Percentiles rank a stretch among this genome's conserved stretches.
phyloP scores from a whole-genome alignment of 345 rosid species.

The Melaleuca quinquenervia region DNA sequence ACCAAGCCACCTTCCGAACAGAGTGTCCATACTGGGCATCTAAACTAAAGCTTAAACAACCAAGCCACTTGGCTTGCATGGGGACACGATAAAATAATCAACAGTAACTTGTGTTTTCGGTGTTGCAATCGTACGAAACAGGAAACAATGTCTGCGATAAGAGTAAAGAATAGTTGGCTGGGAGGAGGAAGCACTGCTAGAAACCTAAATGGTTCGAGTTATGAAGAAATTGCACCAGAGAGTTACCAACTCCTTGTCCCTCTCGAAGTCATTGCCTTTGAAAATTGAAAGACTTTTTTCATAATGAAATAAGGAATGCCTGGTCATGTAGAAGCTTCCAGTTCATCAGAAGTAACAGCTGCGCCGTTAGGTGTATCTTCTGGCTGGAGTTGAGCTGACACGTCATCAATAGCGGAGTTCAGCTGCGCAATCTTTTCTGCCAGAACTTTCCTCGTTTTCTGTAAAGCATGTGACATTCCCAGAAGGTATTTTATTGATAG shows the following conservation, averaged over 20 bases:
- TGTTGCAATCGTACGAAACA: not conserved
- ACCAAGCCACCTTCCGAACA: not conserved
- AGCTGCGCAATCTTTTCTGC: slow-evolving; percentile 80
- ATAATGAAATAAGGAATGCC: not conserved
- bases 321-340: slow-evolving; percentile 44
- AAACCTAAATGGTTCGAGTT: not conserved
- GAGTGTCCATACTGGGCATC: not conserved
- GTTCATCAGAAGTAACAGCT: slow-evolving; percentile 44
- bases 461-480: slow-evolving; percentile 1
- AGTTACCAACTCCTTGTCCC: not conserved
- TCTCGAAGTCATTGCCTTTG: not conserved
- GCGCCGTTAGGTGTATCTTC: slow-evolving; percentile 54
- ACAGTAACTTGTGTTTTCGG: not conserved
- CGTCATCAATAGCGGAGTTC: slow-evolving; percentile 78
- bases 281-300: not conserved
- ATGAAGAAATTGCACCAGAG: not conserved
- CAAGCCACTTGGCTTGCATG: not conserved
- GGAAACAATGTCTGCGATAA: not conserved
- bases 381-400: slow-evolving; percentile 63
- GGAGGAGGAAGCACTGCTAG: not conserved
- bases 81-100: not conserved
- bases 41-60: not conserved
- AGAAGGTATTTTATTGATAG: not conserved
- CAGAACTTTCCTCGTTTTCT: slow-evolving; percentile 76
- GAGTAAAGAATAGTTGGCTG: not conserved